A percentile compares a stretch with the other conserved stretches of the same genome.
phyloP scores from a whole-genome alignment of 192 early-diverging fungal species.

The Backusella morwellensis region DNA sequence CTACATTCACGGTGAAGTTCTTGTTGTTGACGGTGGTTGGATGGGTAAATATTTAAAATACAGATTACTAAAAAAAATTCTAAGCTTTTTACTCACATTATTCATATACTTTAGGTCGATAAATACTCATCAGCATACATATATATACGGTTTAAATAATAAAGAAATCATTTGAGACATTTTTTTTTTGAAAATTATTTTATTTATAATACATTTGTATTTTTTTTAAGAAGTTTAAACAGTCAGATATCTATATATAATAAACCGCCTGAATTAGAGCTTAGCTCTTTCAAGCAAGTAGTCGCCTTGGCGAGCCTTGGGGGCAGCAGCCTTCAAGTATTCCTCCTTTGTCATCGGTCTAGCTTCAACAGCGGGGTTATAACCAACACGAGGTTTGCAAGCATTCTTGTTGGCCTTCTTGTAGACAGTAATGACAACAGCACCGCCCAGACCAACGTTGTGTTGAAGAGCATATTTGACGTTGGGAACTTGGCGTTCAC shows the following conservation, averaged over 20 bases:
- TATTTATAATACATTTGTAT: constrained; percentile 1
- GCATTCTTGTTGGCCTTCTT: constrained; percentile 22
- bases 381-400: constrained; percentile 40
- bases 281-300: constrained; percentile 20
- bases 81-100: not conserved
- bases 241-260: not conserved
- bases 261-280: constrained; percentile 11
- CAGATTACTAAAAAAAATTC: constrained; percentile 21
- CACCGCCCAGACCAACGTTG: constrained; percentile 73
- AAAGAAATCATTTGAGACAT: not conserved
- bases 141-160: not conserved
- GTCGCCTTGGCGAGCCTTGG: not conserved
- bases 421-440: constrained; percentile 66
- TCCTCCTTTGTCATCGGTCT: constrained; percentile 53
- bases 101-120: not conserved
- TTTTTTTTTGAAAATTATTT: not conserved
- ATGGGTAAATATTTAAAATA: constrained; percentile 26
- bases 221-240: not conserved
- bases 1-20: constrained; percentile 30
- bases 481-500: constrained; percentile 63
- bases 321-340: constrained; percentile 42
- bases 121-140: not conserved
- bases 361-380: constrained; percentile 61
- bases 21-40: constrained; percentile 34
- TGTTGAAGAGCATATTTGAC: constrained; percentile 66